Evolutionary conservation across 257 asterid species (phyloP).

Genomic region (Fraxinus excelsior): DNA sequence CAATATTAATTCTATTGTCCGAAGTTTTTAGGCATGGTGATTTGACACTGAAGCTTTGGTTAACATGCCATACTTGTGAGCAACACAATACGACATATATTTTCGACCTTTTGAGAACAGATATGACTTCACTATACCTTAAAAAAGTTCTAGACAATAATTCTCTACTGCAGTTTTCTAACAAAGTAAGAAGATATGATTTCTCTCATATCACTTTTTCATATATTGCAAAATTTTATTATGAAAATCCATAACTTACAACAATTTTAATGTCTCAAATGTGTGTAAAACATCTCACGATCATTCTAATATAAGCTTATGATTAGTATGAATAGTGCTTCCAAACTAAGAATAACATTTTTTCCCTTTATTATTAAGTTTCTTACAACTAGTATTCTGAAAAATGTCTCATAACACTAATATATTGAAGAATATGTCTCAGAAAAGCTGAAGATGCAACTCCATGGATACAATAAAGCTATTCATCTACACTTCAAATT

Average conservation of each 20-base stretch:
- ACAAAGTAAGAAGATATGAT: too few species aligned
- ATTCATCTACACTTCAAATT: not conserved
- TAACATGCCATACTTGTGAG: not conserved
- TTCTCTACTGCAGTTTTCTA: not conserved
- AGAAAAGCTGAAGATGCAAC: too few species aligned
- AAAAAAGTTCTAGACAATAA: not conserved
- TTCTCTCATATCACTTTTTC: not conserved
- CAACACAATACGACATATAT: not conserved
- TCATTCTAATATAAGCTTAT: not conserved
- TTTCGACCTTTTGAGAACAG: not conserved
- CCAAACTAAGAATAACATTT: not conserved
- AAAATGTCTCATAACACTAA: not conserved
- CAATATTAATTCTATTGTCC: not conserved
- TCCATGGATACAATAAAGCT: too few species aligned
- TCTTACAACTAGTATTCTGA: too few species aligned
- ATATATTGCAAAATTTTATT: too few species aligned
- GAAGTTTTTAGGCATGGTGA: not conserved
- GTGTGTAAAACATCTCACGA: not conserved
- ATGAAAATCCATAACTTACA: not conserved
- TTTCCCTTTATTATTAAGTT: not conserved
- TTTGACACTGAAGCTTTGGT: not conserved
- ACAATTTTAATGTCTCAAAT: not conserved
- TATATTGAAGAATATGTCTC: too few species aligned
- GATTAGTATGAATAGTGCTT: not conserved
- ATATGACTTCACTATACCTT: not conserved